Percentiles rank a stretch among this genome's conserved stretches.
Conservation (phyloP, 116 monocot species). For the Cymodocea nodosa region DNA sequence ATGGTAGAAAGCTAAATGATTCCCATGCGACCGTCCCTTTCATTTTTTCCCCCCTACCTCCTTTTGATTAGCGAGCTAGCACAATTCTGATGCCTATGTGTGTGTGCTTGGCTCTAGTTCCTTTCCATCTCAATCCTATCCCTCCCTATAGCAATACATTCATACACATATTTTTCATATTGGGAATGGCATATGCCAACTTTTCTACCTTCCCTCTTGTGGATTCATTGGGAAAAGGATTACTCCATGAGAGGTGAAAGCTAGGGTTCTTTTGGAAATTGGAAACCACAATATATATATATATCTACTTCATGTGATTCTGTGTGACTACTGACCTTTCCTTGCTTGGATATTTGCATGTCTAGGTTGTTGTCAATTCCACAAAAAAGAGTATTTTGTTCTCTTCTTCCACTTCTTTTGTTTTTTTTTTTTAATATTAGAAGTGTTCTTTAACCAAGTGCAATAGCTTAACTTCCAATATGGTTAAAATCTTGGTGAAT, state of each 20-base stretch:
- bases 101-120: too few relatives aligned
- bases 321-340: constrained; percentile 4
- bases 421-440: not conserved
- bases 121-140: not conserved
- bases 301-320: constrained; percentile 6
- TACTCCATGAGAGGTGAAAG: constrained; percentile 2
- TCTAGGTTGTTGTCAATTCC: too few relatives aligned
- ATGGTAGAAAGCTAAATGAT: constrained; percentile 8
- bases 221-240: not conserved
- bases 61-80: too few relatives aligned
- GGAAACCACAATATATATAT: not conserved
- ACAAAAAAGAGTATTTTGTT: too few relatives aligned
- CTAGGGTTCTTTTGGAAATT: not conserved
- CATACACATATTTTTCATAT: not conserved
- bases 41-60: not conserved
- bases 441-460: too few relatives aligned
- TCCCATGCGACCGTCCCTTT: constrained; percentile 40
- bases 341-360: not conserved
- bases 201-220: constrained; percentile 1
- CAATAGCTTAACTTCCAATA: too few relatives aligned
- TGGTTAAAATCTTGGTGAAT: too few relatives aligned
- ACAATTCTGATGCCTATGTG: too few relatives aligned
- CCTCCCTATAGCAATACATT: not conserved
- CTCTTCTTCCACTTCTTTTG: too few relatives aligned
- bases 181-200: constrained; percentile 2